Evolutionary conservation across 78 protist genomes (phyloP).

Genomic region (slime mould (Dictyostelium discoideum)): DNA sequence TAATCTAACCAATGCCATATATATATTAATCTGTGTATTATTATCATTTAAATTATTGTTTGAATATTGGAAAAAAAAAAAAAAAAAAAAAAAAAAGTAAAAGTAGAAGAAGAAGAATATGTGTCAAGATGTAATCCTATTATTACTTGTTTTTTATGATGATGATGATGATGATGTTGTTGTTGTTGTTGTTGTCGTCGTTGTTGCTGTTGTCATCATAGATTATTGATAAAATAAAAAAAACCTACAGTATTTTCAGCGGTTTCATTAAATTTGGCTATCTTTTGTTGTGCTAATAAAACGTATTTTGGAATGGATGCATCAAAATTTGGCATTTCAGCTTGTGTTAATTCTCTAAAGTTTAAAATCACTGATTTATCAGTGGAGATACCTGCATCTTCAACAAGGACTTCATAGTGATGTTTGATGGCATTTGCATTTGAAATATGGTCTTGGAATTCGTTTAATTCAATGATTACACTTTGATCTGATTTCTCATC

Average conservation of each 20-base stretch:
- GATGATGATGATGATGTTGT: too few species aligned
- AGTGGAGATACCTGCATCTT: slow-evolving; percentile 17
- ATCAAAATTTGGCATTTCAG: slow-evolving; percentile 39
- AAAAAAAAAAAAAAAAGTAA: too few species aligned
- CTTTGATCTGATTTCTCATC: slow-evolving; percentile 71
- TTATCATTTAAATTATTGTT: neutral
- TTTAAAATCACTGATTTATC: slow-evolving; percentile 5
- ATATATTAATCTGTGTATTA: slow-evolving; percentile 28
- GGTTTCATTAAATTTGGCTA: slow-evolving; percentile 49
- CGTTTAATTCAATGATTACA: slow-evolving; percentile 50
- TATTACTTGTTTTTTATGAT: neutral
- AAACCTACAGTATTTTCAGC: slow-evolving; percentile 63
- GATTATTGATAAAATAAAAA: neutral
- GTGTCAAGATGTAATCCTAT: neutral
- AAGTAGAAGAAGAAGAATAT: neutral
- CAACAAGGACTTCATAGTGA: slow-evolving; percentile 29
- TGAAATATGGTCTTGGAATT: slow-evolving; percentile 26
- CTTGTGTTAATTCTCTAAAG: neutral
- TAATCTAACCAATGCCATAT: slow-evolving; percentile 65
- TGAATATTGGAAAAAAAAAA: too few species aligned
- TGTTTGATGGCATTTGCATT: neutral
- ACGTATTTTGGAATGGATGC: slow-evolving; percentile 33
- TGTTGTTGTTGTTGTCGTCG: neutral
- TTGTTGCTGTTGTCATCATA: neutral
- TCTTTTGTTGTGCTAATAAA: slow-evolving; percentile 34